Conservation (phyloP, 768 basidiomycete genomes). For the Leccinellum albellum region DNA sequence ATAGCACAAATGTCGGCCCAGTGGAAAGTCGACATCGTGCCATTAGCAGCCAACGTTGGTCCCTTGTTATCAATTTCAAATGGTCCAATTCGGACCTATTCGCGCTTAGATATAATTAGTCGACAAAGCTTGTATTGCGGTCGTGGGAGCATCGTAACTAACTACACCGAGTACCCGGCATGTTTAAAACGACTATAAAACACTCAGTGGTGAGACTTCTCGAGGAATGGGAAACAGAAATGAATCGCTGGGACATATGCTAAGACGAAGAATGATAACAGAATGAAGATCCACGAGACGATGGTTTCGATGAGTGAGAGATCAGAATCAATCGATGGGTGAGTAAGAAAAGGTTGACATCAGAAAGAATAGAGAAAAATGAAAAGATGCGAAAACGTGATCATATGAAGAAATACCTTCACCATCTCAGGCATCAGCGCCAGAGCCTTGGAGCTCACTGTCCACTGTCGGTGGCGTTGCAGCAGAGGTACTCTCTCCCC, state of each 20-base stretch:
- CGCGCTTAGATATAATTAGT: neutral
- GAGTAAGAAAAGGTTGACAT: conserved; percentile 1
- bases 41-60: neutral
- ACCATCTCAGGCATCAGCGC: conserved; percentile 10
- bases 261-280: conserved; percentile 6
- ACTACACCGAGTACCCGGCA: conserved; percentile 12
- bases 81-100: conserved; percentile 3
- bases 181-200: conserved; percentile 16
- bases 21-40: conserved; percentile 4
- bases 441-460: conserved; percentile 8
- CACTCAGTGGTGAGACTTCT: conserved; percentile 10
- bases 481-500: conserved; percentile 13
- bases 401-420: conserved; percentile 2
- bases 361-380: neutral
- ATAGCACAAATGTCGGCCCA: neutral
- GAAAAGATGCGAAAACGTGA: conserved; percentile 8
- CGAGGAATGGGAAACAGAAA: neutral
- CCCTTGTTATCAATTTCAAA: conserved; percentile 27
- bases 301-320: conserved; percentile 11
- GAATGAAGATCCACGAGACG: conserved; percentile 14
- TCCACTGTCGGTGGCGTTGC: conserved; percentile 37
- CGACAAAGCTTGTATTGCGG: conserved; percentile 10
- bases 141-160: conserved; percentile 23
- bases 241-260: conserved; percentile 12
- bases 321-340: conserved; percentile 8